Evolutionary conservation across 2,329 filamentous ascomycete species (phyloP).

Genomic region (Aspergillus oerlinghausenensis): DNA sequence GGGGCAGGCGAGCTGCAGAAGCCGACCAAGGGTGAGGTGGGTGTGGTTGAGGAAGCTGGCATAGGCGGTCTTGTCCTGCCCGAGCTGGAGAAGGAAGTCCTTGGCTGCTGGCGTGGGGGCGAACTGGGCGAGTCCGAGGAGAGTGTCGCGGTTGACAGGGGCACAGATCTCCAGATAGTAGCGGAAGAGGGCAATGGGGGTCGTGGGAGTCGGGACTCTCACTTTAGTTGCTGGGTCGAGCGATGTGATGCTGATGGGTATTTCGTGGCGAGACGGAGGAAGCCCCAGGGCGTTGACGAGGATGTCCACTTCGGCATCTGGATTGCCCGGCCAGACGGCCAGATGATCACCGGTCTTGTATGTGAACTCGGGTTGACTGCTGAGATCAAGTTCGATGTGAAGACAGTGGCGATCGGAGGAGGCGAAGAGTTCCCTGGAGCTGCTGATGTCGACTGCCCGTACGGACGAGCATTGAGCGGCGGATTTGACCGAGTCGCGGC

Average conservation of each 20-base stretch:
- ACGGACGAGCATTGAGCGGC: slow-evolving; percentile 63
- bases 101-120: slow-evolving; percentile 74
- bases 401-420: slow-evolving; percentile 79
- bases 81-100: slow-evolving; percentile 74
- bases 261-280: slow-evolving; percentile 16
- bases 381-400: slow-evolving; percentile 84
- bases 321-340: slow-evolving; percentile 85
- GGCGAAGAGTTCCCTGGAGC: slow-evolving; percentile 75
- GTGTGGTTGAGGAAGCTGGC: slow-evolving; percentile 68
- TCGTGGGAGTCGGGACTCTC: slow-evolving; percentile 85
- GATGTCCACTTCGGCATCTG: slow-evolving; percentile 62
- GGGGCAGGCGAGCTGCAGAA: slow-evolving; percentile 56
- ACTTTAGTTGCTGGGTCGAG: slow-evolving; percentile 68
- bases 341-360: slow-evolving; percentile 94
- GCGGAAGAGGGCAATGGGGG: slow-evolving; percentile 75
- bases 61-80: slow-evolving; percentile 82
- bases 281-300: not conserved
- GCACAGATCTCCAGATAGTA: slow-evolving; percentile 93
- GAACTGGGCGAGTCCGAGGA: slow-evolving; percentile 76
- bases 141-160: slow-evolving; percentile 85
- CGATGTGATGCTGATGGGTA: slow-evolving; percentile 52
- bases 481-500: slow-evolving; percentile 51
- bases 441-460: slow-evolving; percentile 78
- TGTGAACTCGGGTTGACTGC: slow-evolving; percentile 68
- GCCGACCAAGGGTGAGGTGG: slow-evolving; percentile 59